These are phyloP conservation scores for Penicillium subrubescens DNA, from an alignment of 495 filamentous ascomycete genomes.

Conservation along the genomic window DNA sequence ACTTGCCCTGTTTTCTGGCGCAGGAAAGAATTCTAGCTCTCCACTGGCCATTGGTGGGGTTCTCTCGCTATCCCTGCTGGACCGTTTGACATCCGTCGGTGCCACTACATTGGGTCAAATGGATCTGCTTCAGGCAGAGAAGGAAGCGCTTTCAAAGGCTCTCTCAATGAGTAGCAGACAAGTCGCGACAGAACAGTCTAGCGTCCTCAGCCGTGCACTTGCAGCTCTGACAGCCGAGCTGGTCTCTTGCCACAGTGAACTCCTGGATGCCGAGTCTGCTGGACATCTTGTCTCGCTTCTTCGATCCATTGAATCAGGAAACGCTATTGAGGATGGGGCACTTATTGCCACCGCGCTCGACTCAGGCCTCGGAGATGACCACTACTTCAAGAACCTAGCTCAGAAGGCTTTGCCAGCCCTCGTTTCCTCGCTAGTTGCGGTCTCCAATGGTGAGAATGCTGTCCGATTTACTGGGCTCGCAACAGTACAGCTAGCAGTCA, in stretches of 20 bases:
- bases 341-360: slow-evolving; percentile 23
- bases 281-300: slow-evolving; percentile 31
- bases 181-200: slow-evolving; percentile 49
- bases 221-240: slow-evolving; percentile 52
- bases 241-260: slow-evolving; percentile 43
- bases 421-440: slow-evolving; percentile 27
- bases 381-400: slow-evolving; percentile 41
- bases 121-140: slow-evolving; percentile 64
- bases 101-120: slow-evolving; percentile 62
- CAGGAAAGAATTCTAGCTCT: slow-evolving; percentile 24
- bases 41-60: slow-evolving; percentile 51
- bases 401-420: slow-evolving; percentile 37
- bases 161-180: slow-evolving; percentile 50
- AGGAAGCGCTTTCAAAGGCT: slow-evolving; percentile 59
- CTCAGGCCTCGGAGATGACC: slow-evolving; percentile 26
- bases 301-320: slow-evolving; percentile 24
- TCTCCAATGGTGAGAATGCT: slow-evolving; percentile 14
- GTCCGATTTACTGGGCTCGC: slow-evolving; percentile 33
- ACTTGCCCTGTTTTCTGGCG: slow-evolving; percentile 41
- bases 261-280: slow-evolving; percentile 36
- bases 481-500: slow-evolving; percentile 42
- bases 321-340: slow-evolving; percentile 15
- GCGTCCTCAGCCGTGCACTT: slow-evolving; percentile 49
- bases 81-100: slow-evolving; percentile 54
- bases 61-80: slow-evolving; percentile 57